Evolutionary conservation across 352 stramenopile genomes (phyloP), one percentile per base, ranked within the genome.

Genomic region (Globisporangium emineosum): DNA sequence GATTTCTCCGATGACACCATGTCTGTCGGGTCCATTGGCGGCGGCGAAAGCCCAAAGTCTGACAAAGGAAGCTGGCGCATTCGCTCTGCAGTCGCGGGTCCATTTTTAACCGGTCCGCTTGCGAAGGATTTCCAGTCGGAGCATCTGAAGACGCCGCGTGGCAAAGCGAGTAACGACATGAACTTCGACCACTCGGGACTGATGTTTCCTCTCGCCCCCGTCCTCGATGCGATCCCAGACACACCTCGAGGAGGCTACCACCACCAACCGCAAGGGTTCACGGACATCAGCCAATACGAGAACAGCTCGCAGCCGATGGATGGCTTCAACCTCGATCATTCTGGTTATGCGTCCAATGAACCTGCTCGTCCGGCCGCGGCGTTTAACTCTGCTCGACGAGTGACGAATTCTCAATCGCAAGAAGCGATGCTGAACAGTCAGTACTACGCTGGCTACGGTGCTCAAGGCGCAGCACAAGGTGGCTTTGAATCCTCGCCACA

Each of bases 41-140:
- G 57, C 13, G 65, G 51, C n/a, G 70, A 78, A 27, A 81, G 73
- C 52, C 73, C 73, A 25, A 71, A 75, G 37, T 72, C 64, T 33
- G 70, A 78, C 49, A 75, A 70, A 40, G 65, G 66, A 10, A 76
- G 66, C 54, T 68, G 63, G 63, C 63, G 63, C 19, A 47, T 68
- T n/a, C 64, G 66, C 53, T 75, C 73, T 10, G 65, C 68, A 12
- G 73, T 78, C 9, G 35, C 60, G 0, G 73, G 73, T 0, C 73
- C 73, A 27, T 81, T 81, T 29, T 60, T 81, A 27, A 81, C 73
- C 6, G 73, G 73, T 29, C 73, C 73, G 10, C 50, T 81, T n/a
- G 70, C 71, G 6, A 66, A 69, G 12, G 73, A 81, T 33, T 78
- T 69, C 32, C 63, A 63, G 25, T 57, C 56, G 35, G 63, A 70